Percentiles rank a stretch among this genome's conserved stretches.
Evolutionary conservation across 176 grass and related monocot genomes (phyloP).

Genomic region (Oryza glaberrima): DNA sequence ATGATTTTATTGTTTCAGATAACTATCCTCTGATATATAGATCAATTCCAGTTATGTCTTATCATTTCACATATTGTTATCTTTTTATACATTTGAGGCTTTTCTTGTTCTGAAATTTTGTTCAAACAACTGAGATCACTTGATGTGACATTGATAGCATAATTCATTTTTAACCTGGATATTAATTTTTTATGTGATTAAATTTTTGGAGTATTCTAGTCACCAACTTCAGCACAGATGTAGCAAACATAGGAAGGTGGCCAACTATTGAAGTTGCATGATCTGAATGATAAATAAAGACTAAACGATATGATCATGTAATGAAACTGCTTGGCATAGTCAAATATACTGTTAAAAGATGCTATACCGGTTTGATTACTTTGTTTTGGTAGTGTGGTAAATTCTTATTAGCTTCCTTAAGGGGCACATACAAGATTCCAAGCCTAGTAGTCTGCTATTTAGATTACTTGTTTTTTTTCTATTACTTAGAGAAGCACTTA

Average conservation of each 20-base stretch:
- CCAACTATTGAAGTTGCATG: background rate
- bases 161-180: background rate
- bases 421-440: background rate
- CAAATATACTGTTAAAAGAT: background rate
- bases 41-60: background rate
- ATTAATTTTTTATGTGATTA: background rate
- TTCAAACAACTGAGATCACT: background rate
- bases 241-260: background rate
- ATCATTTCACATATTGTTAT: background rate
- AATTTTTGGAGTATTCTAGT: background rate
- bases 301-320: background rate
- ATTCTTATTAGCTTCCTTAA: background rate
- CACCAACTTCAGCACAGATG: background rate
- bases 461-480: background rate
- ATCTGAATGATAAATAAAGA: background rate
- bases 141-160: background rate
- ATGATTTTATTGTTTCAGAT: background rate
- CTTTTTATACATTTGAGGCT: background rate
- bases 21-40: background rate
- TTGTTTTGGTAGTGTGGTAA: background rate
- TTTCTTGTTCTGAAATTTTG: background rate
- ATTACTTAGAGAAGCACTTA: background rate
- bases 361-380: background rate
- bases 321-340: background rate
- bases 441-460: background rate